phyloP scores from a whole-genome alignment of 257 asterid genomes.

The Cinchona pubescens region DNA sequence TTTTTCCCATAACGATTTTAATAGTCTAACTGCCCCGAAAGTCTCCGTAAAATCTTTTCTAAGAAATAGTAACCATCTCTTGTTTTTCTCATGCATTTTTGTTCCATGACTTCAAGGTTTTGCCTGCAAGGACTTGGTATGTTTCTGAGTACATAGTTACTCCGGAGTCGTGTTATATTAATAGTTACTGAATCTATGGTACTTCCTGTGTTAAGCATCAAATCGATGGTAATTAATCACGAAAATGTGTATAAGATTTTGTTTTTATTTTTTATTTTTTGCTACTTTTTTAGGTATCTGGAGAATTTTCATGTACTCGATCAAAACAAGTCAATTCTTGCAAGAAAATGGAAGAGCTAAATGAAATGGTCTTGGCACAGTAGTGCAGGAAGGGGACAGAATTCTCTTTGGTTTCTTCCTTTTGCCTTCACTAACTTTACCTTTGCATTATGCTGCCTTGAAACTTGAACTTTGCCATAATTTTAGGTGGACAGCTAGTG shows the following conservation, averaged over 20 bases:
- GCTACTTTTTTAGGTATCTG: too few species aligned
- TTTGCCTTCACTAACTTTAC: neutral
- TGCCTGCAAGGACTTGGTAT: neutral
- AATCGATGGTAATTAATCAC: too few species aligned
- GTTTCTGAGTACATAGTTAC: too few species aligned
- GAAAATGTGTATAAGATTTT: too few species aligned
- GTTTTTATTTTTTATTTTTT: too few species aligned
- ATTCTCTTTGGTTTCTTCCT: neutral
- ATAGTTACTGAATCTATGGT: too few species aligned
- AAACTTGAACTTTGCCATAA: conserved; percentile 11
- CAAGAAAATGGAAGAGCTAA: neutral
- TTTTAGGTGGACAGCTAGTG: too few species aligned
- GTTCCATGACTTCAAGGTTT: neutral
- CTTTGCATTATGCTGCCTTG: conserved; percentile 9
- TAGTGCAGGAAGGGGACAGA: neutral
- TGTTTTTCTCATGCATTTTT: neutral
- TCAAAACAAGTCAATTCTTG: neutral
- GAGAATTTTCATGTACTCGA: too few species aligned
- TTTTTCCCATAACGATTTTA: too few species aligned
- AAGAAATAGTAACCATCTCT: neutral
- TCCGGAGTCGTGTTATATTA: neutral
- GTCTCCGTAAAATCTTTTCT: neutral
- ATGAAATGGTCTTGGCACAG: neutral
- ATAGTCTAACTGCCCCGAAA: neutral
- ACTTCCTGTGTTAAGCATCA: too few species aligned